Base-by-base conservation (phyloP, 2,329 filamentous ascomycete species). In the Ceratocystis huliohia region DNA sequence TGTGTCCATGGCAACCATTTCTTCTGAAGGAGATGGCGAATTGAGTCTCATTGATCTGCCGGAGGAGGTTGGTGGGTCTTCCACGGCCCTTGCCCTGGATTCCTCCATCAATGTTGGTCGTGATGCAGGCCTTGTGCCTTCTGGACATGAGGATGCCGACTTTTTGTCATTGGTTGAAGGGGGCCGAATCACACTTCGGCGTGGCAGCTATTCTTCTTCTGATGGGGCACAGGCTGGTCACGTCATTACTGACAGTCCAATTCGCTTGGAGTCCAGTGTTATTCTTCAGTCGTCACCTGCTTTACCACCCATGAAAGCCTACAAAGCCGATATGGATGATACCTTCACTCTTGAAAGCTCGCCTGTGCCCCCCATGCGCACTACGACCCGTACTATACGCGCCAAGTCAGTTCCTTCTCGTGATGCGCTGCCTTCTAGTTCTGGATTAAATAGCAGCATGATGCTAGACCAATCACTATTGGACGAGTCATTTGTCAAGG, bases 401-500 rank as follows among this genome's bases (percentile, higher is more conserved):
- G 62, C 65, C 10, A 65, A 65, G 48, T 67, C 68, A 3, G 61
- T 57, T n/a, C 63, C 66, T 10, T 64, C 61, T 61, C 67, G 57
- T 17, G 64, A 67, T 8, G 59, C 37, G 41, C 63, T 61, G 7
- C 45, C 61, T 1, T 63, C 65, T 5, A 61, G 25, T 28, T 25
- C 46, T 20, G 56, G 56, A 22, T 15, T 61, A 28, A 66, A 59
- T 10, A 59, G 56, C 56, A 59, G 56, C 56, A 59, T 59, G 15
- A 59, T 5, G 76, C 79, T 25, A 75, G 77, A 37, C 44, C 56
- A 65, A 13, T 33, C 37, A 44, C 5, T 64, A 28, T 28, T 41
- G 2, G 56, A 66, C 44, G 65, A 66, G 41, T 79, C 79, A 0
- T 79, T 78, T 28, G 69, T 76, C 3, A 78, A 81, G n/a, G 79